Conservation (phyloP, 495 filamentous ascomycete genomes). For the Wilcoxina mikolae region DNA sequence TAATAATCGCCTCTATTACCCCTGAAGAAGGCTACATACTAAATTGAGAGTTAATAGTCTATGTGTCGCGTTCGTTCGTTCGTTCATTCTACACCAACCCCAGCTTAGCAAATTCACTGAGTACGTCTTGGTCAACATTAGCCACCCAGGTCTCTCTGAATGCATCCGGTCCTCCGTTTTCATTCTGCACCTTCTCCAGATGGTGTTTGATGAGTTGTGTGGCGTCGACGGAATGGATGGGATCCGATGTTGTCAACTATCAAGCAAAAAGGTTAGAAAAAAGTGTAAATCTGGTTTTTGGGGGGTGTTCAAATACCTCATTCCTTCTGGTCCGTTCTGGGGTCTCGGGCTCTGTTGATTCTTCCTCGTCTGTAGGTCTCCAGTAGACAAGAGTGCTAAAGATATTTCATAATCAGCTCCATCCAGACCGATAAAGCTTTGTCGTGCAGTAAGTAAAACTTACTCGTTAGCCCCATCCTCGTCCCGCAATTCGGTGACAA, state of each 20-base stretch:
- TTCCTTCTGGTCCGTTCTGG: slow-evolving; percentile 42
- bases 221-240: slow-evolving; percentile 54
- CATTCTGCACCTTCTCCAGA: slow-evolving; percentile 48
- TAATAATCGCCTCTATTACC: no score
- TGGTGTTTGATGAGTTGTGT: slow-evolving; percentile 54
- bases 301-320: slow-evolving; percentile 9
- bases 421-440: no score
- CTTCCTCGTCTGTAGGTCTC: slow-evolving; percentile 29
- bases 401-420: background rate
- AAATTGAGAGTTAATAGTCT: no score
- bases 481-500: slow-evolving; percentile 48
- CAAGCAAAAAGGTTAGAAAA: background rate
- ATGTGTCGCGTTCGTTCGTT: no score
- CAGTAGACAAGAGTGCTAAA: slow-evolving; percentile 40
- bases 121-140: slow-evolving; percentile 75
- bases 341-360: slow-evolving; percentile 38
- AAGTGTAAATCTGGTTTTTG: no score
- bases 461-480: slow-evolving; percentile 39
- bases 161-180: slow-evolving; percentile 52
- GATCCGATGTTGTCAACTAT: slow-evolving; percentile 47
- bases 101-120: slow-evolving; percentile 49
- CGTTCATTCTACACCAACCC: slow-evolving; percentile 29
- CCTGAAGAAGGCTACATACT: no score
- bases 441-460: no score
- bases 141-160: slow-evolving; percentile 68